Percentiles rank a stretch among this genome's conserved stretches.
These are phyloP conservation scores for Vitellaria paradoxa DNA, from an alignment of 179 eudicot genomes.

Conservation along the genomic window DNA sequence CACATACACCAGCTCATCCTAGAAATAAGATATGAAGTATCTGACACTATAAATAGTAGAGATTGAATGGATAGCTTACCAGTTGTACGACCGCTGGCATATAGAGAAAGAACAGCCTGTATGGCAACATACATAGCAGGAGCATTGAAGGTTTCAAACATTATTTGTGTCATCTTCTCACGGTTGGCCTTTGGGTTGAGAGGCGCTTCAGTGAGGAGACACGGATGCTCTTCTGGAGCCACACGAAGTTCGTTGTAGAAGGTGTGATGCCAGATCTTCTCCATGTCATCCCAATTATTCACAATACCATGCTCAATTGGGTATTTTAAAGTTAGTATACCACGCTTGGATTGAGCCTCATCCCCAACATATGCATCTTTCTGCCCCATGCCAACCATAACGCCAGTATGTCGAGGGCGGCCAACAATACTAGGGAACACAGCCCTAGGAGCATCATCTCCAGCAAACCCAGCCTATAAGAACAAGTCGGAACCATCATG, in stretches of 20 bases:
- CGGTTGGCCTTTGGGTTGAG: conserved; percentile 51
- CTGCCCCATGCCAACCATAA: conserved; percentile 54
- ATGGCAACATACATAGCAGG: conserved; percentile 83
- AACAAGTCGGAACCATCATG: background rate
- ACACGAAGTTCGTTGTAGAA: conserved; percentile 49
- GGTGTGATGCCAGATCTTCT: conserved; percentile 50
- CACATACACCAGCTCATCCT: background rate
- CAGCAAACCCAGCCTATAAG: conserved; percentile 48
- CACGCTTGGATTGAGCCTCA: conserved; percentile 50
- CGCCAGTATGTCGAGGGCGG: conserved; percentile 48
- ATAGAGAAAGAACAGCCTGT: conserved; percentile 71
- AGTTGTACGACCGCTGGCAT: conserved; percentile 76
- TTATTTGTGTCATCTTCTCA: conserved; percentile 48
- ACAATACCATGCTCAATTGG: conserved; percentile 54
- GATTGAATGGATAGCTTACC: conserved; percentile 26
- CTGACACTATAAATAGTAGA: background rate
- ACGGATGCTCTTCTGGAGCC: conserved; percentile 50
- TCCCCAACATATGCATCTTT: conserved; percentile 50
- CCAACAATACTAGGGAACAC: conserved; percentile 52
- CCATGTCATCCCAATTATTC: conserved; percentile 53
- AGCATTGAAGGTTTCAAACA: conserved; percentile 70
- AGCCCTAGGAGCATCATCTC: conserved; percentile 60
- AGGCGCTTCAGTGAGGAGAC: conserved; percentile 47
- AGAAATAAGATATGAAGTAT: background rate
- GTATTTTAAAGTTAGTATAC: conserved; percentile 42